These are phyloP conservation scores for Aspergillus cejpii DNA, from an alignment of 2,329 filamentous ascomycete genomes.

Conservation along the genomic window DNA sequence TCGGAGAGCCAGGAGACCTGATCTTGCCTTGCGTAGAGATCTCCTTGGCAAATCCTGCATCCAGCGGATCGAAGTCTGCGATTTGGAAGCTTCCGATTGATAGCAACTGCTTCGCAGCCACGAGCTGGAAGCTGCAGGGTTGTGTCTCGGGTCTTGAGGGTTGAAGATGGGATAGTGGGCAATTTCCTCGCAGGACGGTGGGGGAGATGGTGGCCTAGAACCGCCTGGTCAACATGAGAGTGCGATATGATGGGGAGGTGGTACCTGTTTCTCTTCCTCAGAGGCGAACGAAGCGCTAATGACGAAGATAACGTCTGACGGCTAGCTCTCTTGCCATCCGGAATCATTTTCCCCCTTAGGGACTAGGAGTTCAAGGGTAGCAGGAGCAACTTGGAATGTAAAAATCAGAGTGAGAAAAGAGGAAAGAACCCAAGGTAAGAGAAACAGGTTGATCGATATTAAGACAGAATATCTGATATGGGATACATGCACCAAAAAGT, in stretches of 20 bases:
- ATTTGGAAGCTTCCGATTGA: slow-evolving; percentile 10
- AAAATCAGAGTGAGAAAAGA: too few species aligned
- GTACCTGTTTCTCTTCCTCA: slow-evolving; percentile 22
- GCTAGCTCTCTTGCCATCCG: slow-evolving; percentile 2
- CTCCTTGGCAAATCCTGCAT: slow-evolving; percentile 23
- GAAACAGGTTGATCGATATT: background rate
- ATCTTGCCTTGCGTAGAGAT: slow-evolving; percentile 29
- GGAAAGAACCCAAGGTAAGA: background rate
- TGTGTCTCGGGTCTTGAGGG: slow-evolving; percentile 33
- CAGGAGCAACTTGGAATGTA: background rate
- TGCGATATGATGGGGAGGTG: background rate
- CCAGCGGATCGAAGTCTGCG: slow-evolving; percentile 19
- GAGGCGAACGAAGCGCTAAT: slow-evolving; percentile 15
- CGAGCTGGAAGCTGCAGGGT: slow-evolving; percentile 17
- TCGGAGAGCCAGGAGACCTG: slow-evolving; percentile 26
- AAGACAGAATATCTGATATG: background rate
- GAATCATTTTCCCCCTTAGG: slow-evolving; percentile 1
- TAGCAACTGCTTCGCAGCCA: slow-evolving; percentile 12
- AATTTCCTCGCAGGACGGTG: slow-evolving; percentile 28
- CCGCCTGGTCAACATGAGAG: background rate
- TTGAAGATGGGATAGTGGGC: slow-evolving; percentile 34
- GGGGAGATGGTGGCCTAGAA: slow-evolving; percentile 7
- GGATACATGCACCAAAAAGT: background rate
- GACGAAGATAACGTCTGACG: slow-evolving; percentile 18
- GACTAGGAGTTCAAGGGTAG: background rate